Evolutionary conservation across 2,329 filamentous ascomycete species (phyloP).

Genomic region (Diaporthe vaccinii): DNA sequence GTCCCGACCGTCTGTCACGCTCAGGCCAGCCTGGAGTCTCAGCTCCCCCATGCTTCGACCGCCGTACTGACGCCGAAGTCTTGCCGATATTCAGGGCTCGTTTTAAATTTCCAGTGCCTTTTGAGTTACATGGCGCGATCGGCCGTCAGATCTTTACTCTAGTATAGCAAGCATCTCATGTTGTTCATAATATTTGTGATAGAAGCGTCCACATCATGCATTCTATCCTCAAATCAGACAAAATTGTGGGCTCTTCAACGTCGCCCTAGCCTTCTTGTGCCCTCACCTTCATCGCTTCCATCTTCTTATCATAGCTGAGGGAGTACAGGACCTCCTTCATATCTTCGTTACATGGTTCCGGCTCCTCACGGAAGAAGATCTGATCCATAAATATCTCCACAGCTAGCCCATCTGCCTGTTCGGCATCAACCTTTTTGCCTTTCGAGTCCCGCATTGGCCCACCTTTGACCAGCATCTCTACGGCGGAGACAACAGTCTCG

Average conservation of each 20-base stretch:
- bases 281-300: constrained; percentile 5
- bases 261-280: neutral
- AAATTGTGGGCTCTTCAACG: neutral
- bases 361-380: constrained; percentile 12
- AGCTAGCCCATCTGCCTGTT: neutral
- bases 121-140: too few species aligned
- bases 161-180: too few species aligned
- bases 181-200: too few species aligned
- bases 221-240: neutral
- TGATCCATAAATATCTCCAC: constrained; percentile 18
- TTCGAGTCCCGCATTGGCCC: neutral
- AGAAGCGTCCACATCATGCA: too few species aligned
- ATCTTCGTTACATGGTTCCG: neutral
- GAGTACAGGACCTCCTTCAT: constrained; percentile 12
- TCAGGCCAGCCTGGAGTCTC: neutral
- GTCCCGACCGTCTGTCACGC: neutral
- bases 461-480: neutral
- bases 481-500: neutral
- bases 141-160: too few species aligned
- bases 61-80: neutral
- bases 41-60: neutral
- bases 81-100: neutral
- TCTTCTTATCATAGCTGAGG: constrained; percentile 2
- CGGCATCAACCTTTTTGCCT: neutral
- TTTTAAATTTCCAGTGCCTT: neutral